Conservation (phyloP, 169 alveolate genomes). For the Plasmodium coatneyi region DNA sequence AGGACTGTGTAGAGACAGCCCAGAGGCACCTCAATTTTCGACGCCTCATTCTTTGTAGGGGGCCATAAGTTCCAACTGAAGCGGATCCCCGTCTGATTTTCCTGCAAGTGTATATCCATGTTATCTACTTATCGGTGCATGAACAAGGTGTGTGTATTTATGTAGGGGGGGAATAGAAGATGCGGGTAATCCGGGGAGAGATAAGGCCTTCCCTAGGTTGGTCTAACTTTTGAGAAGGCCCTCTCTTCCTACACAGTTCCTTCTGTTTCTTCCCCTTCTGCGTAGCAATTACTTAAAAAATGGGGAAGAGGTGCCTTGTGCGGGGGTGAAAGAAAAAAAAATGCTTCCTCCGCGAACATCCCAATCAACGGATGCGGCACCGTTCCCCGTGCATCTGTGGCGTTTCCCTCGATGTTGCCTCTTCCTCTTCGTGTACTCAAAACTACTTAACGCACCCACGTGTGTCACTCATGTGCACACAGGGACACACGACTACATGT, state of each 20-base stretch:
- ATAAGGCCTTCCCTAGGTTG: not conserved
- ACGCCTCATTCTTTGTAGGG: slow-evolving; percentile 94
- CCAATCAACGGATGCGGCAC: not conserved
- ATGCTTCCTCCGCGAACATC: not conserved
- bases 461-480: not conserved
- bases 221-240: not conserved
- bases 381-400: not conserved
- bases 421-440: not conserved
- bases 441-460: not conserved
- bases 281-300: not conserved
- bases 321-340: not conserved
- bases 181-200: not conserved
- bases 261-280: not conserved
- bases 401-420: not conserved
- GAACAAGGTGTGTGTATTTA: not conserved
- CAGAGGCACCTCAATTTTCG: slow-evolving; percentile 96
- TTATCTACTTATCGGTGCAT: not conserved
- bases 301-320: not conserved
- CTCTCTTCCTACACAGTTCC: not conserved
- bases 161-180: not conserved
- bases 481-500: not conserved
- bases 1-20: slow-evolving; percentile 96
- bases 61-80: slow-evolving; percentile 99
- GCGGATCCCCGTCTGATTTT: slow-evolving; percentile 94
- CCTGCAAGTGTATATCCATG: slow-evolving; percentile 88